Base-by-base conservation (phyloP, 164 flowering plant species). In the Paratinospora sagittata region DNA sequence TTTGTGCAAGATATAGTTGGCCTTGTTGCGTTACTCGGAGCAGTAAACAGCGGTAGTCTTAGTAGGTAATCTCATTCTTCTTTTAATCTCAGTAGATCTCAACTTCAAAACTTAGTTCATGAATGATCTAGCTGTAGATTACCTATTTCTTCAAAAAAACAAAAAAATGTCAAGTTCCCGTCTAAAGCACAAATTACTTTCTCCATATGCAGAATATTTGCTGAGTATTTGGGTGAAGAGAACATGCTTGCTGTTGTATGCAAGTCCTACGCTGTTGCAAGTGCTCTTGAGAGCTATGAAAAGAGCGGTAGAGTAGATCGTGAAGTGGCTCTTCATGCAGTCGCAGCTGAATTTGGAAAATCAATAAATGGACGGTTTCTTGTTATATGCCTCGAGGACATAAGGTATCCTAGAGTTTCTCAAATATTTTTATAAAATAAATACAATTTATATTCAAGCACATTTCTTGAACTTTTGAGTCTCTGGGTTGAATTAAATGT, bases 21-120 rank as follows among this genome's bases (percentile, higher is more conserved):
- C 19, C n/a, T 85, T n/a, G 97, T 91, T 68, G 88, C 88, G 3
- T 85, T 87, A 67, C 84, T 91, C 68, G 97, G 88, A 66, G 75
- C 85, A 19, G 89, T 82, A 70, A 61, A 45, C 24, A 67, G 21
- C 39, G 23, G 34, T 34, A 37, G 57, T 30, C 49, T 74, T 63
- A 70, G 78, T 63, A 72, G 79, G 79, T 76, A 71, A 80, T 19
- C 2, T n/a, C 12, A 23, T 45, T 27, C 11, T 66, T 66, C 63
- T 11, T 27, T 34, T 26, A 63, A 41, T 6, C 33, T 6, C 8
- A 52, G 27, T 43, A 24, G 26, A 39, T 52, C 47, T 21, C 21
- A 66, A 57, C 57, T 49, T 49, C 0, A 17, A 49, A 49, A 12
- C 17, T 16, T 17, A 49, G 57, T 49, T 49, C 57, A 49, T 49